A percentile compares a stretch with the other conserved stretches of the same genome.
Conservation (phyloP, 305 asterid species). For the Fraxinus albicans region DNA sequence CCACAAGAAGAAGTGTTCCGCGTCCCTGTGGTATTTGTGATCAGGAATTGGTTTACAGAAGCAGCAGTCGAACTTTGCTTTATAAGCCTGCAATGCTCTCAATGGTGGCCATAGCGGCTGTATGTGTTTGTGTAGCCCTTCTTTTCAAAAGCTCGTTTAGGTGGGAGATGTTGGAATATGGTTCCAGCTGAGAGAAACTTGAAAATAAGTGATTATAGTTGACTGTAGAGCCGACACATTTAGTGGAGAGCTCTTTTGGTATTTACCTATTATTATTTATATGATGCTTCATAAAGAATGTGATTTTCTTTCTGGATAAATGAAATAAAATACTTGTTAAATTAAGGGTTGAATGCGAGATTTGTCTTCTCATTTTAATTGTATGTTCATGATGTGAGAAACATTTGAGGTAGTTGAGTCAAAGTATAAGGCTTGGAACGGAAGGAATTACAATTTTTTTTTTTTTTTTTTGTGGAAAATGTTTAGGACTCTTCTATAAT, state of each 20-base stretch:
- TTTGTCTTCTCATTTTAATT: too few relatives aligned
- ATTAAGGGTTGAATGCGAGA: not conserved
- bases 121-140: conserved; percentile 80
- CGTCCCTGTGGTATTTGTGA: conserved; percentile 50
- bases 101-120: conserved; percentile 77
- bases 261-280: not conserved
- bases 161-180: conserved; percentile 79
- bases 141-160: conserved; percentile 70
- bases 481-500: too few relatives aligned
- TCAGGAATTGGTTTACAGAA: conserved; percentile 36
- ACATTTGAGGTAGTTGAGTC: too few relatives aligned
- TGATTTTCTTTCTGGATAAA: not conserved
- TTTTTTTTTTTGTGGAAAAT: too few relatives aligned
- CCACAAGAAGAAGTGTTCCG: not conserved
- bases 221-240: conserved; percentile 28
- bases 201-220: conserved; percentile 18
- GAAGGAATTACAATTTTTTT: too few relatives aligned
- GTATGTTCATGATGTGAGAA: too few relatives aligned
- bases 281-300: not conserved
- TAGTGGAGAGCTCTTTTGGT: conserved; percentile 17
- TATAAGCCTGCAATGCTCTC: conserved; percentile 71
- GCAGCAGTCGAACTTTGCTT: conserved; percentile 38
- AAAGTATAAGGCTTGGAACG: too few relatives aligned
- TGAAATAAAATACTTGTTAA: not conserved
- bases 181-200: conserved; percentile 40